Evolutionary conservation across 495 filamentous ascomycete genomes (phyloP).

Genomic region (Trichoderma parareesei): DNA sequence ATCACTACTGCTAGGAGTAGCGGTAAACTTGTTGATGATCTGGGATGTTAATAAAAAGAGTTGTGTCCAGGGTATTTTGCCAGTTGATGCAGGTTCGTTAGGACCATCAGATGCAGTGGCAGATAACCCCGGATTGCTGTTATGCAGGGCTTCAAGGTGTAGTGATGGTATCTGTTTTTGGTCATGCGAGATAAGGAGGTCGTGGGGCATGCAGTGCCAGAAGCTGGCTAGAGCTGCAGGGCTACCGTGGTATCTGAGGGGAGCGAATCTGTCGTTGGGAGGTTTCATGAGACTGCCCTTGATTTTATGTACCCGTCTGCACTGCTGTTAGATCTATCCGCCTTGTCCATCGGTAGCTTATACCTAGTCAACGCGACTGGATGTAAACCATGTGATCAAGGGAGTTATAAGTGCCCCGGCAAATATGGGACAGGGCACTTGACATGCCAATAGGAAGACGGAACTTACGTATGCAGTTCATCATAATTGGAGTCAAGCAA

Average conservation of each 20-base stretch:
- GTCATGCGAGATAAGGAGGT: neutral
- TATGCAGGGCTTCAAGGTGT: too few species aligned
- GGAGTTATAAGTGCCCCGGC: too few species aligned
- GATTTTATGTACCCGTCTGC: neutral
- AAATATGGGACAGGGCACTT: too few species aligned
- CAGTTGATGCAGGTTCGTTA: neutral
- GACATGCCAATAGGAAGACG: neutral
- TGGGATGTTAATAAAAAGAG: neutral
- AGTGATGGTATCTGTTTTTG: neutral
- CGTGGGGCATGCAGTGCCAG: constrained; percentile 4
- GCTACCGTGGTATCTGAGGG: neutral
- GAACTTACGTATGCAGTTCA: neutral
- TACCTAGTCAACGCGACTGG: too few species aligned
- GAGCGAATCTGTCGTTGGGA: neutral
- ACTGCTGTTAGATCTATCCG: neutral
- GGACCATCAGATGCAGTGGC: neutral
- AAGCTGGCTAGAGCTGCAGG: neutral
- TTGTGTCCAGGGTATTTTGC: neutral
- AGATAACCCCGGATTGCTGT: neutral
- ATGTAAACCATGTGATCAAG: too few species aligned
- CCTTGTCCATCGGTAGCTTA: too few species aligned
- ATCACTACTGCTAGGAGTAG: neutral
- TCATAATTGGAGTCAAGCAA: neutral
- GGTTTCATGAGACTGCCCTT: neutral
- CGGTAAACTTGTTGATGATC: neutral